phyloP scores from a whole-genome alignment of 2,329 filamentous ascomycete genomes.

The Sphaerulina populicola region DNA sequence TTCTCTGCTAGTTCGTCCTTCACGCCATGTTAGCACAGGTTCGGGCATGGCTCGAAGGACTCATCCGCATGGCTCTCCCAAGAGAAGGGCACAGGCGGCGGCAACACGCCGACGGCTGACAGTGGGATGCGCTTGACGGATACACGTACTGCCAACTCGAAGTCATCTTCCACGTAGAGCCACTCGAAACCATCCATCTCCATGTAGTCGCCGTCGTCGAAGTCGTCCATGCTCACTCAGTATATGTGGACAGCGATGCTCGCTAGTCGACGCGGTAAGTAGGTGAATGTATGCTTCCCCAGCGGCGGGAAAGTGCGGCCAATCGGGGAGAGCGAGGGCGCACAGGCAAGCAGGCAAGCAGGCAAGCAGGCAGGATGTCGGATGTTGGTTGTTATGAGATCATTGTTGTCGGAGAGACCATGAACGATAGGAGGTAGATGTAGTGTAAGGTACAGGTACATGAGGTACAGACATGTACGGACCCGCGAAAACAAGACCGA shows the following conservation, averaged over 20 bases:
- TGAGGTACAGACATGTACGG: neutral
- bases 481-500: neutral
- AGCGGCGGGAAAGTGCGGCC: neutral
- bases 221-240: slow-evolving; percentile 26
- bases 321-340: neutral
- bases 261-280: too few relatives aligned
- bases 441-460: too few relatives aligned
- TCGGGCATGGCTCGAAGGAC: neutral
- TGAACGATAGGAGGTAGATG: too few relatives aligned
- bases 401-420: neutral
- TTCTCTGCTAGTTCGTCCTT: slow-evolving; percentile 45
- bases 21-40: neutral
- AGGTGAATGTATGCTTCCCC: neutral
- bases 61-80: neutral
- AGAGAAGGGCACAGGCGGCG: neutral
- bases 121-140: neutral
- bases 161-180: slow-evolving; percentile 43
- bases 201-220: slow-evolving; percentile 34
- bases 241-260: neutral
- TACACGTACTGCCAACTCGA: slow-evolving; percentile 32
- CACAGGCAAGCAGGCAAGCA: neutral
- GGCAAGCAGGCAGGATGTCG: neutral
- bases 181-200: slow-evolving; percentile 35
- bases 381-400: neutral
- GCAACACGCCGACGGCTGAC: slow-evolving; percentile 13